Evolutionary conservation across 139 green algal species (phyloP).

Genomic region (Tetratostichococcus sp.): DNA sequence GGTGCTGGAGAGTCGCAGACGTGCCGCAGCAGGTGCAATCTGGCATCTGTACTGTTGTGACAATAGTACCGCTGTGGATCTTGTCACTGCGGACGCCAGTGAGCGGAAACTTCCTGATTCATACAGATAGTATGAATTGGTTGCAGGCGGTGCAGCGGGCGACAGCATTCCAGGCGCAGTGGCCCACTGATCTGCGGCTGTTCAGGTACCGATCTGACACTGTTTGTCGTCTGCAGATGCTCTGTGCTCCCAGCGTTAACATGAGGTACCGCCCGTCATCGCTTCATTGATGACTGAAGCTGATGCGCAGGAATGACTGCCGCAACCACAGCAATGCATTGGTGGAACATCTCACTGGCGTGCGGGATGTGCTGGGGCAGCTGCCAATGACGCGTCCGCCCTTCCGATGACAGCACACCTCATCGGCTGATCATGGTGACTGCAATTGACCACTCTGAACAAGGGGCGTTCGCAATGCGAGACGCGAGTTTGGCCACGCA

Average conservation of each 20-base stretch:
- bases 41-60: not conserved
- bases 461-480: no score
- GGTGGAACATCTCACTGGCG: not conserved
- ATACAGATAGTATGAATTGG: no score
- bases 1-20: not conserved
- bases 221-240: not conserved
- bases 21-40: not conserved
- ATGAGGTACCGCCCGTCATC: conserved; percentile 4
- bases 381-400: not conserved
- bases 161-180: not conserved
- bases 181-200: not conserved
- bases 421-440: no score
- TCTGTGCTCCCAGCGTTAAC: not conserved
- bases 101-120: no score
- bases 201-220: no score
- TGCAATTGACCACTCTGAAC: no score
- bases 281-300: conserved; percentile 1
- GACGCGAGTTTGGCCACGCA: no score
- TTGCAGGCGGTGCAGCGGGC: conserved; percentile 1
- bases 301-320: conserved; percentile 23
- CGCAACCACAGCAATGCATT: conserved; percentile 9
- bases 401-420: no score
- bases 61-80: not conserved
- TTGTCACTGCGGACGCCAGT: no score
- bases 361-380: not conserved